Conservation (phyloP, 495 filamentous ascomycete genomes). For the Talaromyces adpressus region DNA sequence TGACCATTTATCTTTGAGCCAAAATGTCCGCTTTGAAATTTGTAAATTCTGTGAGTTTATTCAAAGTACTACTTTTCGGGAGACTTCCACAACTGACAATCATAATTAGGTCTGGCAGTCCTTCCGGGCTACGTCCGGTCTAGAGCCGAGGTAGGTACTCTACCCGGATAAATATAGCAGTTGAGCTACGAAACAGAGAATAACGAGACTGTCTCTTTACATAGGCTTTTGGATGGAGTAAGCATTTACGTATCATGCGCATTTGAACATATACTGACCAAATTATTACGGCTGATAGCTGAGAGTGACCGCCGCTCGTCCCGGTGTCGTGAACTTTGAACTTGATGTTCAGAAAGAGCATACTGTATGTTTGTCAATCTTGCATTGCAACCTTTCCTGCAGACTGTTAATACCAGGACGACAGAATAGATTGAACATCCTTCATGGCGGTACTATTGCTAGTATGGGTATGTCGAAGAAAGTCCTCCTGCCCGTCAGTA, state of each 20-base stretch:
- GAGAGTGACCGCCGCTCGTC: conserved; percentile 64
- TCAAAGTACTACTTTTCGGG: background rate
- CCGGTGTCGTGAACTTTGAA: conserved; percentile 80
- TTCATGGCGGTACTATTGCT: conserved; percentile 93
- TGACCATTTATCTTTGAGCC: background rate
- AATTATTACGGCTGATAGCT: conserved; percentile 48
- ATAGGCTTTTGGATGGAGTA: conserved; percentile 40
- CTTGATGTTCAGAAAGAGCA: conserved; percentile 80
- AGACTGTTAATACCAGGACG: conserved; percentile 2
- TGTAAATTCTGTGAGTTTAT: conserved; percentile 47
- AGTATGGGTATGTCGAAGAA: conserved; percentile 58
- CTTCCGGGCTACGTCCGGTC: conserved; percentile 75
- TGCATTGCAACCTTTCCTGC: background rate
- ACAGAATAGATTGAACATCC: conserved; percentile 80
- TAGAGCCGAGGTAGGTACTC: conserved; percentile 69
- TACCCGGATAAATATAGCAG: background rate
- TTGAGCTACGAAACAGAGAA: background rate
- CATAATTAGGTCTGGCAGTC: conserved; percentile 62
- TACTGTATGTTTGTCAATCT: conserved; percentile 51
- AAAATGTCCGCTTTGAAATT: conserved; percentile 55
- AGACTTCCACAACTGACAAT: background rate
- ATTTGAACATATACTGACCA: conserved; percentile 3
- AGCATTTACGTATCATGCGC: background rate
- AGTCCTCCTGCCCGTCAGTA: background rate
- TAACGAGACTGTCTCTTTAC: background rate